phyloP scores from a whole-genome alignment of 2,329 filamentous ascomycete genomes.

The Tolypocladium sp. region DNA sequence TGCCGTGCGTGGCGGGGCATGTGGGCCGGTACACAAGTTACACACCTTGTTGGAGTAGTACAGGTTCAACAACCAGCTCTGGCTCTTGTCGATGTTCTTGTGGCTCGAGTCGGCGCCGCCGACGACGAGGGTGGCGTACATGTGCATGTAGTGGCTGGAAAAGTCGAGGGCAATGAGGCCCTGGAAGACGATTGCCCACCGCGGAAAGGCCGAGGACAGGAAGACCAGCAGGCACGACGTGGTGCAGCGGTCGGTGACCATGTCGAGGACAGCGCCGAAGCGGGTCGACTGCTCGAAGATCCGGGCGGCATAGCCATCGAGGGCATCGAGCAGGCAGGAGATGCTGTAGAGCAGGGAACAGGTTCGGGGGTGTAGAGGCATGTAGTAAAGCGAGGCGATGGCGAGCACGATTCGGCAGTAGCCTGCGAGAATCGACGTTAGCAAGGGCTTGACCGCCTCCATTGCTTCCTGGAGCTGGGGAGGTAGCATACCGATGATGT shows the following conservation, averaged over 20 bases:
- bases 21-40: slow-evolving; percentile 4
- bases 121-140: slow-evolving; percentile 92
- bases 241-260: slow-evolving; percentile 98
- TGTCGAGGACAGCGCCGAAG: slow-evolving; percentile 94
- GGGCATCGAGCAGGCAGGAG: slow-evolving; percentile 88
- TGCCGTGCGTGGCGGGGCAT: background rate
- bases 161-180: slow-evolving; percentile 85
- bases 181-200: slow-evolving; percentile 93
- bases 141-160: slow-evolving; percentile 97
- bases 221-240: slow-evolving; percentile 93
- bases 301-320: slow-evolving; percentile 83
- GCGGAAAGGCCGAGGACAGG: slow-evolving; percentile 85
- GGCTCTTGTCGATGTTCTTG: slow-evolving; percentile 83
- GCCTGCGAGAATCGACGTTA: slow-evolving; percentile 35
- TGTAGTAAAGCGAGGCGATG: slow-evolving; percentile 92
- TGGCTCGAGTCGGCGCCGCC: slow-evolving; percentile 73
- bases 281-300: slow-evolving; percentile 82
- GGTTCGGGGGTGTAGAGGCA: slow-evolving; percentile 95
- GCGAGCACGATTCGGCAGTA: slow-evolving; percentile 73
- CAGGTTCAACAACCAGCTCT: slow-evolving; percentile 83
- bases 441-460: background rate
- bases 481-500: slow-evolving; percentile 60
- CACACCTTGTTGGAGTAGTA: slow-evolving; percentile 96
- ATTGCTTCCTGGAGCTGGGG: background rate
- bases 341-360: slow-evolving; percentile 87